Evolutionary conservation across 805 yeast genomes (phyloP), one percentile per base, ranked within the genome.

Genomic region (Hanseniaspora pseudoguilliermondii): DNA sequence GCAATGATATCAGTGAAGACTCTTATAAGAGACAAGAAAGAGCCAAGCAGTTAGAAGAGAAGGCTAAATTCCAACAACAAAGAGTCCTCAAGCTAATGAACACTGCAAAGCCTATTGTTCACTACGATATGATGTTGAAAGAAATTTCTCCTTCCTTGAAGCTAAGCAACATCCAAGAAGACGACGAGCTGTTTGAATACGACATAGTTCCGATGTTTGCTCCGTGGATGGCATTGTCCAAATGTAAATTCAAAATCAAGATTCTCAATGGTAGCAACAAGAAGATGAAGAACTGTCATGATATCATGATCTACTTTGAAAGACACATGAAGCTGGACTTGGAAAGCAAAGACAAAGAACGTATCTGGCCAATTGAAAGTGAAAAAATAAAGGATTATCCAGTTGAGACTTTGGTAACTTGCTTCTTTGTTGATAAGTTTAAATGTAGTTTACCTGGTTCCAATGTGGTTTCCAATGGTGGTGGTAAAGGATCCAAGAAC

Each of bases 211-310:
- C 96, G 0, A 81, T 87, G 20, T 91, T 89, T 74, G 97, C 93
- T 0, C 98, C 98, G 2, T 93, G 96, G 96, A 69, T 78, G 13
- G 76, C 97, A 0, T 67, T 93, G 60, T 75, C 73, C 58, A 84
- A 84, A 65, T 79, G 76, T 67, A 82, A 85, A 63, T 89, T 86
- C 69, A 88, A 88, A 66, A 83, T 86, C 38, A 91, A 91, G 66
- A 69, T 91, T 34, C 86, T 82, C 61, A 90, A 95, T 0, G 83
- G 83, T 1, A 73, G 77, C 32, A 81, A 82, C 29, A 93, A 93
- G 66, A 90, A 91, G 65, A 95, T 96, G 2, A 93, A 93, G 65
- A 82, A 93, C 1, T 73, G 87, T 38, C 75, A 76, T 56, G 96
- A 89, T 58, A 75, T 83, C 1, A 63, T 87, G 58, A 74, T 79